Percentiles rank a stretch among this genome's conserved stretches.
Evolutionary conservation across 371 early-diverging fungal species (phyloP).

Genomic region (Mucor circinelloides): DNA sequence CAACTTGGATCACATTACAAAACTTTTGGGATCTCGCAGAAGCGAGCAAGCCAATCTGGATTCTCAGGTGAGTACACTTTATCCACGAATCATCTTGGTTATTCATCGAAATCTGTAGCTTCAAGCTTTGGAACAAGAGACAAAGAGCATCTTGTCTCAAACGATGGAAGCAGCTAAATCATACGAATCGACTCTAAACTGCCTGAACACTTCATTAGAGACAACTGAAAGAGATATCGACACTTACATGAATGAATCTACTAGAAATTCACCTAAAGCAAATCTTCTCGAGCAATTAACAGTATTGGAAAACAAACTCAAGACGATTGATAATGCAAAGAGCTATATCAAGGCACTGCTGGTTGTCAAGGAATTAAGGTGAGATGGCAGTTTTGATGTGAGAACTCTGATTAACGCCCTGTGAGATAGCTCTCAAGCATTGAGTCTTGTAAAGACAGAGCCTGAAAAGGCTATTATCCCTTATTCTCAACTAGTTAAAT

Average conservation of each 20-base stretch:
- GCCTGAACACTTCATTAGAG: slow-evolving; percentile 15
- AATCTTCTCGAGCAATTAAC: slow-evolving; percentile 16
- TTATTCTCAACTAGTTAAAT: slow-evolving; percentile 44
- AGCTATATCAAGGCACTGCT: slow-evolving; percentile 37
- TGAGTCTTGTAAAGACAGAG: slow-evolving; percentile 31
- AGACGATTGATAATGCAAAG: slow-evolving; percentile 29
- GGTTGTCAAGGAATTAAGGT: slow-evolving; percentile 41
- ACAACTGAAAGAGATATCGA: slow-evolving; percentile 18
- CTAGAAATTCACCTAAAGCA: slow-evolving; percentile 1
- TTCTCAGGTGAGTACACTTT: slow-evolving; percentile 16
- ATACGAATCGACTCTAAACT: slow-evolving; percentile 15
- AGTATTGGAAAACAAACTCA: slow-evolving; percentile 27
- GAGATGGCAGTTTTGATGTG: background rate
- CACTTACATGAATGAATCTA: background rate
- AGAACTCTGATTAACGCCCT: background rate
- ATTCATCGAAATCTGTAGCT: background rate
- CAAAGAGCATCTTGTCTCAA: slow-evolving; percentile 8
- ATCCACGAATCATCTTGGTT: background rate
- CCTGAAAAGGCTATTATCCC: slow-evolving; percentile 44
- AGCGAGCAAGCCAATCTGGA: slow-evolving; percentile 24
- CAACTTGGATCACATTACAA: slow-evolving; percentile 9
- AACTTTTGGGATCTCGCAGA: slow-evolving; percentile 10
- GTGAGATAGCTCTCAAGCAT: slow-evolving; percentile 34
- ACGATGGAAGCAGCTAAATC: slow-evolving; percentile 3
- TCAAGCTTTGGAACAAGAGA: background rate